A percentile compares a stretch with the other conserved stretches of the same genome.
phyloP scores from a whole-genome alignment of 371 early-diverging fungal genomes.

The Mortierella sp. region DNA sequence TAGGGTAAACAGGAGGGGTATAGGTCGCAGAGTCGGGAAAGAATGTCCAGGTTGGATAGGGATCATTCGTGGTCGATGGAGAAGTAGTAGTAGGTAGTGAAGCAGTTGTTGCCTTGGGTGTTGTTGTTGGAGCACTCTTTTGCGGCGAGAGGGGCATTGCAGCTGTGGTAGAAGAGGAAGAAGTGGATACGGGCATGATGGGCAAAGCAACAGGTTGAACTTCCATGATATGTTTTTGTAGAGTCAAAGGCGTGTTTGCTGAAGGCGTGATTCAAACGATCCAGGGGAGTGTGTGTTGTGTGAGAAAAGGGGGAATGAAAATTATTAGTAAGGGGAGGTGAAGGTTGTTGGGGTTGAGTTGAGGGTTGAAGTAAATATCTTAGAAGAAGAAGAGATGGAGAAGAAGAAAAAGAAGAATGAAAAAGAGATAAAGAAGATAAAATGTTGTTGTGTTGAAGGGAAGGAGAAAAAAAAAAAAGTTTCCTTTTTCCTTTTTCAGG shows the following conservation, averaged over 20 bases:
- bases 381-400: background rate
- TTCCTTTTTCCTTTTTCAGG: background rate
- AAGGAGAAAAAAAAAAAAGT: background rate
- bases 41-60: conserved; percentile 52
- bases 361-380: background rate
- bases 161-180: background rate
- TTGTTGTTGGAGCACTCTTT: background rate
- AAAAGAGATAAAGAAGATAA: too few relatives aligned
- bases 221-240: conserved; percentile 19
- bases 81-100: background rate
- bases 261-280: background rate
- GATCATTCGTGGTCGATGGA: conserved; percentile 19
- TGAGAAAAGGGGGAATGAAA: background rate
- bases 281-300: background rate
- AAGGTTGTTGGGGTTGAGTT: background rate
- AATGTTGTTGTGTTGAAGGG: background rate
- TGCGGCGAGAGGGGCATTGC: background rate
- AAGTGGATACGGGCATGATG: conserved; percentile 10
- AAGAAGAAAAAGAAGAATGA: background rate
- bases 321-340: too few relatives aligned
- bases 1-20: conserved; percentile 22
- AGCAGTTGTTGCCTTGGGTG: background rate
- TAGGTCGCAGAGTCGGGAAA: conserved; percentile 48
- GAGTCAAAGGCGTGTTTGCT: background rate
- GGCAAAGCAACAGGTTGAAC: conserved; percentile 27